Evolutionary conservation across 495 filamentous ascomycete species (phyloP).

Genomic region (Daldinia grandis): DNA sequence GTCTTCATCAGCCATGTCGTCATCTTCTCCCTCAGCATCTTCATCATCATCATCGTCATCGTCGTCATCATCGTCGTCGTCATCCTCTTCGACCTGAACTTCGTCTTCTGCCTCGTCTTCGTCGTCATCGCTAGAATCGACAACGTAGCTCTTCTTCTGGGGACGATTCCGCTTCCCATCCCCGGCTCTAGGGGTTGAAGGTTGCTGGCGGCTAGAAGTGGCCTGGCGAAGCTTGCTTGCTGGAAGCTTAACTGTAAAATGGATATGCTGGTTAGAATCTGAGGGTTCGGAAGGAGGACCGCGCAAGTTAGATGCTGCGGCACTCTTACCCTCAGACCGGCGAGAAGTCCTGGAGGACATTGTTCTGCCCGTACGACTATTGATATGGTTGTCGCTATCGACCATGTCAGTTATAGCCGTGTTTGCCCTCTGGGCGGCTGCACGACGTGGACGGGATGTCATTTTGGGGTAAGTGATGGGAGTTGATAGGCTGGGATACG

Average conservation of each 20-base stretch:
- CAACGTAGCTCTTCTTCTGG: slow-evolving; percentile 73
- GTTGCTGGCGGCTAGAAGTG: slow-evolving; percentile 58
- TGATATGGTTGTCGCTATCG: slow-evolving; percentile 57
- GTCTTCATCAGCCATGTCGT: slow-evolving; percentile 49
- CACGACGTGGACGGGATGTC: slow-evolving; percentile 56
- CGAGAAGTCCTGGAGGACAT: slow-evolving; percentile 61
- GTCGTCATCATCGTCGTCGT: slow-evolving; percentile 58
- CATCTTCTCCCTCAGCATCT: slow-evolving; percentile 53
- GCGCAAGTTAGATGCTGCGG: slow-evolving; percentile 62
- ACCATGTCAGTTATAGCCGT: slow-evolving; percentile 61
- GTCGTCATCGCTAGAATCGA: slow-evolving; percentile 62
- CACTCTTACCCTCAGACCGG: slow-evolving; percentile 56
- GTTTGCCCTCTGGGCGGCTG: slow-evolving; percentile 58
- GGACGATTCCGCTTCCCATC: slow-evolving; percentile 69
- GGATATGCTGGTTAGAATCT: slow-evolving; percentile 69
- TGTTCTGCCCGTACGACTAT: slow-evolving; percentile 47
- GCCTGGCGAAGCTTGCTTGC: slow-evolving; percentile 83
- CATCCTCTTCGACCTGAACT: slow-evolving; percentile 55
- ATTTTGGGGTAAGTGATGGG: slow-evolving; percentile 41
- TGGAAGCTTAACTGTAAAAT: slow-evolving; percentile 85
- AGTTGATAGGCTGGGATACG: slow-evolving; percentile 1
- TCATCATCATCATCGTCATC: slow-evolving; percentile 58
- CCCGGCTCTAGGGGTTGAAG: slow-evolving; percentile 64
- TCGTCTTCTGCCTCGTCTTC: slow-evolving; percentile 56
- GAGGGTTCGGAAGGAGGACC: slow-evolving; percentile 63